Base-by-base conservation (phyloP, 129 eudicot species). In the Centrapalus pauciflorus region DNA sequence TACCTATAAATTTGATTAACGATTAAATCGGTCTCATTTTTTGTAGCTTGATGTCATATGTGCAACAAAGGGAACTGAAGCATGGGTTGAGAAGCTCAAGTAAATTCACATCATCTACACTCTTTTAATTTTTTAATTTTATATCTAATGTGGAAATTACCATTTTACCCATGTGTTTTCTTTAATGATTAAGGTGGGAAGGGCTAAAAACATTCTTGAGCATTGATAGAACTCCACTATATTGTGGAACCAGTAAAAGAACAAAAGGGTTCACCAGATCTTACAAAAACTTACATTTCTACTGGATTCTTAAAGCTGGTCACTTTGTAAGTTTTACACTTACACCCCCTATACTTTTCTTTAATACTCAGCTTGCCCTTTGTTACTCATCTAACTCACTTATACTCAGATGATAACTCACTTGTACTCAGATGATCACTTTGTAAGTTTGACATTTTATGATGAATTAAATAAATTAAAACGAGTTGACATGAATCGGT, bases 251-350 rank as follows among this genome's bases (percentile, higher is more conserved):
- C 29, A 71, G 54, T 0, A 57, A 24, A 40, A 54, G 34, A 0
- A 87, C 90, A 1, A 79, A 79, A 69, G 95, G 83, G 27, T 87
- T 81, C 77, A 67, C 40, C 20, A 84, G 67, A 46, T 81, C 85
- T 25, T 81, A 69, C 76, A 66, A 38, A 27, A 87, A 87, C 24
- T 71, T 87, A 8, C 77, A 79, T 61, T 87, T 87, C 65, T 87
- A 87, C 46, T 84, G 90, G 85, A 84, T 84, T 76, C 85, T 87
- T 66, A 81, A 83, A 72, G 95, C 95, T 40, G 90, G 87, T 29
- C 95, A 87, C 73, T 80, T 83, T 74, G 95, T 83, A 70, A 81
- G 95, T 83, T n/a, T n/a, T n/a, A n/a, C n/a, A n/a, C n/a, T n/a
- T n/a, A n/a, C n/a, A n/a, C n/a, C n/a, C n/a, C n/a, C n/a, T n/a